Conservation (phyloP, 139 green algal species). For the Choricystis sp. region DNA sequence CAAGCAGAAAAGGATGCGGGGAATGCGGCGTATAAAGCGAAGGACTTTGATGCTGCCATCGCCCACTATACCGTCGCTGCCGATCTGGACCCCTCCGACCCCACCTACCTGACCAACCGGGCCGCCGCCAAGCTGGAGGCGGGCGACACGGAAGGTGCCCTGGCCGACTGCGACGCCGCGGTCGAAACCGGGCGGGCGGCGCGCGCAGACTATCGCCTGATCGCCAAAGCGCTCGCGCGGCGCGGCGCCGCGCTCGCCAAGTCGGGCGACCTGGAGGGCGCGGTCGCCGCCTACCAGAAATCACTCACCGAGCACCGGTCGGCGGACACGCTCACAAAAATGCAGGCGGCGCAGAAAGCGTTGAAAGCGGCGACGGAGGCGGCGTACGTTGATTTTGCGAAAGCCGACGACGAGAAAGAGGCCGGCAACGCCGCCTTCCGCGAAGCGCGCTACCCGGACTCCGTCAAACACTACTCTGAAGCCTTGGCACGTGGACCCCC, state of each 20-base stretch:
- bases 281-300: slow-evolving; percentile 74
- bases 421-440: slow-evolving; percentile 84
- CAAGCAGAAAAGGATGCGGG: slow-evolving; percentile 70
- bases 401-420: slow-evolving; percentile 62
- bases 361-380: slow-evolving; percentile 55
- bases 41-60: slow-evolving; percentile 76
- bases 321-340: slow-evolving; percentile 85
- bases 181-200: slow-evolving; percentile 69
- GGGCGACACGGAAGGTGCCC: slow-evolving; percentile 57
- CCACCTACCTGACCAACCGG: slow-evolving; percentile 92
- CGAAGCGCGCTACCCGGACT: slow-evolving; percentile 58
- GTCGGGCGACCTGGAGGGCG: slow-evolving; percentile 51
- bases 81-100: slow-evolving; percentile 73
- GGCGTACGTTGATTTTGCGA: slow-evolving; percentile 78
- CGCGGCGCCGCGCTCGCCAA: slow-evolving; percentile 84
- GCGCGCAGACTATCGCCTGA: slow-evolving; percentile 80
- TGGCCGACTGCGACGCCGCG: slow-evolving; percentile 70
- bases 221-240: slow-evolving; percentile 73
- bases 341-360: slow-evolving; percentile 78
- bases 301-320: slow-evolving; percentile 80
- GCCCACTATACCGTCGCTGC: slow-evolving; percentile 72
- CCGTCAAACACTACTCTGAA: slow-evolving; percentile 87
- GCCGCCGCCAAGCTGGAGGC: slow-evolving; percentile 88
- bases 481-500: slow-evolving; percentile 75
- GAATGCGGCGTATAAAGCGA: slow-evolving; percentile 88